Evolutionary conservation across 78 protist species (phyloP).

Genomic region (Chrysochromulina parva): DNA sequence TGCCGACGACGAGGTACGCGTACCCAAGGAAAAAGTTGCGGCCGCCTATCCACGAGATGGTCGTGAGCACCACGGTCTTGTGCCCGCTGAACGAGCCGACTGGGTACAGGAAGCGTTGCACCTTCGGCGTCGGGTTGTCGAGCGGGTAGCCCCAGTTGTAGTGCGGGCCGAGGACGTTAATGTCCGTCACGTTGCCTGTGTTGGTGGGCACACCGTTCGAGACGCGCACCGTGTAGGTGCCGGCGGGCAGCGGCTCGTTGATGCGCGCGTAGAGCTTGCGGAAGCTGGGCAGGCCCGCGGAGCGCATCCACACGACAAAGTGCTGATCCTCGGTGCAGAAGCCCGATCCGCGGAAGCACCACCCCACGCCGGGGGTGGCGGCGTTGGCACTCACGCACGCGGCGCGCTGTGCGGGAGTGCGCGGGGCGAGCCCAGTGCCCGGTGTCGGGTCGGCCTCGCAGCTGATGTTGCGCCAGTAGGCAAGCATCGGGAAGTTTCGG

Average conservation of each 20-base stretch:
- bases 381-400: too few species aligned
- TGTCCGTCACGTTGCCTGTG: neutral
- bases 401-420: too few species aligned
- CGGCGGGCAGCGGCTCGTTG: constrained; percentile 56
- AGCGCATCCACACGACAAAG: constrained; percentile 44
- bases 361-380: neutral
- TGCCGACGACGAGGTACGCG: constrained; percentile 82
- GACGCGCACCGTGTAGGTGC: constrained; percentile 57
- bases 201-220: neutral
- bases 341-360: constrained; percentile 8
- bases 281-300: constrained; percentile 83
- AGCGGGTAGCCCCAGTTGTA: too few species aligned
- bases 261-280: constrained; percentile 84
- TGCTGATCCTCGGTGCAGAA: constrained; percentile 8
- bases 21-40: constrained; percentile 83
- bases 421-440: too few species aligned
- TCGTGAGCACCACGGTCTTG: constrained; percentile 82
- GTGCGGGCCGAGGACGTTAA: too few species aligned
- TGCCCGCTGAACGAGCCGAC: constrained; percentile 72
- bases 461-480: neutral
- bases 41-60: constrained; percentile 94
- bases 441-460: too few species aligned
- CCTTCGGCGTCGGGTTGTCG: neutral
- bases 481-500: neutral
- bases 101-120: constrained; percentile 48